phyloP scores from a whole-genome alignment of 1,284 basidiomycete genomes.

The Crucibulum parvulum region DNA sequence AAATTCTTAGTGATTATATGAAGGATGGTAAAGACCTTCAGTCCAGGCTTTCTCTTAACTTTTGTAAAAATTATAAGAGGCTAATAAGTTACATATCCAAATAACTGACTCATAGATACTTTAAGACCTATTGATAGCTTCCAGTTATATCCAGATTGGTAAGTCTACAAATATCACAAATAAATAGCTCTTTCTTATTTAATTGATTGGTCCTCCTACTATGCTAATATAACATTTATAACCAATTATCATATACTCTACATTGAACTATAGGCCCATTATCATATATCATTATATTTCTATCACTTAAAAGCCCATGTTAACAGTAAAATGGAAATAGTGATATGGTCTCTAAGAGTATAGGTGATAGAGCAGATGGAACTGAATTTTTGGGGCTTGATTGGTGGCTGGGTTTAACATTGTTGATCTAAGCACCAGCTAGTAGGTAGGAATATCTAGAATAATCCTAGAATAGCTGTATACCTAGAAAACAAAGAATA shows the following conservation, averaged over 20 bases:
- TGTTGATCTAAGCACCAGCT: too few species aligned
- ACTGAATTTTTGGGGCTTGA: slow-evolving; percentile 13
- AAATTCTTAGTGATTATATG: too few species aligned
- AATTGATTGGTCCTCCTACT: slow-evolving; percentile 13
- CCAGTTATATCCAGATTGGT: not conserved
- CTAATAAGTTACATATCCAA: too few species aligned
- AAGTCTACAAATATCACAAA: slow-evolving; percentile 15
- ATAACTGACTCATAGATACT: not conserved
- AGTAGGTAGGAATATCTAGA: too few species aligned
- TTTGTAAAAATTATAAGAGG: not conserved
- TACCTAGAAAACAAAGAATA: too few species aligned
- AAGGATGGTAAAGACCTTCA: too few species aligned
- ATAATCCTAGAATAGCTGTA: too few species aligned
- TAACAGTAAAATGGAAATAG: slow-evolving; percentile 20
- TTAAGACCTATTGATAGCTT: not conserved
- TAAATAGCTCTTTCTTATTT: slow-evolving; percentile 8
- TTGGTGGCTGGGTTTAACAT: not conserved
- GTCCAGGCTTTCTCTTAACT: slow-evolving; percentile 1
- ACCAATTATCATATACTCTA: slow-evolving; percentile 20
- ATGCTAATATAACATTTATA: slow-evolving; percentile 27
- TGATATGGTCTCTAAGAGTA: too few species aligned
- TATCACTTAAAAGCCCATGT: slow-evolving; percentile 22
- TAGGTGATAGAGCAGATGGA: too few species aligned
- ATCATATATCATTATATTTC: slow-evolving; percentile 11
- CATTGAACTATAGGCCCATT: slow-evolving; percentile 24